Conservation (phyloP, 2,329 filamentous ascomycete species). For the Verticillium nubilum region DNA sequence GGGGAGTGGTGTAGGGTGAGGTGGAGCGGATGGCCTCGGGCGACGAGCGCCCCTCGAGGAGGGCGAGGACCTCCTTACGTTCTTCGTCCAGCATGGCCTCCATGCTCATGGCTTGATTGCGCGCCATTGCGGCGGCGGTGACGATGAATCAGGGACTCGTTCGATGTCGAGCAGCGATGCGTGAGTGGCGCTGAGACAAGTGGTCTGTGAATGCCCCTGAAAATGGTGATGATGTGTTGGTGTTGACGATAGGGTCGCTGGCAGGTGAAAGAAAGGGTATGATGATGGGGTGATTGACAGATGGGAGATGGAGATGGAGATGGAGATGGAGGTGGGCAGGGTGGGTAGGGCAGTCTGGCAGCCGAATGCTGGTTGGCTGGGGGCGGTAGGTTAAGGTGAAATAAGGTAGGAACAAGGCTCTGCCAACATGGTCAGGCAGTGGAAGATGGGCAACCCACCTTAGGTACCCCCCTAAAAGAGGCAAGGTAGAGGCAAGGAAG, state of each 20-base stretch:
- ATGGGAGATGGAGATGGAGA: conserved; percentile 2
- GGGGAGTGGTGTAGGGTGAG: conserved; percentile 51
- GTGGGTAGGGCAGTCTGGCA: not conserved
- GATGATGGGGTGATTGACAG: conserved; percentile 1
- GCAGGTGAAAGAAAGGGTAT: not conserved
- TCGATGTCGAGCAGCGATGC: not conserved
- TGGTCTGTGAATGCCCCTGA: not conserved
- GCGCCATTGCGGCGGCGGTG: conserved; percentile 19
- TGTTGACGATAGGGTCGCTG: not conserved
- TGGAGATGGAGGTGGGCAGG: not conserved
- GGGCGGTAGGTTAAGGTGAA: conserved; percentile 2
- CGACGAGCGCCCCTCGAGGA: conserved; percentile 40
- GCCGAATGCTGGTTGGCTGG: not conserved
- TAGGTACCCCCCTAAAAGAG: too few species aligned
- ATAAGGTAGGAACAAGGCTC: not conserved
- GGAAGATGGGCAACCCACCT: not conserved
- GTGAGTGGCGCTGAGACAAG: not conserved
- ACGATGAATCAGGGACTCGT: not conserved
- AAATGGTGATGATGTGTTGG: not conserved
- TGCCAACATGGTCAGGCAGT: not conserved
- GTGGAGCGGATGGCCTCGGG: conserved; percentile 35
- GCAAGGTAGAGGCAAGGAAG: not conserved
- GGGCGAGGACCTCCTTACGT: conserved; percentile 64
- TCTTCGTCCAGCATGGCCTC: conserved; percentile 75
- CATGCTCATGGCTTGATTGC: conserved; percentile 57